Evolutionary conservation across 805 yeast species (phyloP).

Genomic region (Cyberlindnera sargentensis): DNA sequence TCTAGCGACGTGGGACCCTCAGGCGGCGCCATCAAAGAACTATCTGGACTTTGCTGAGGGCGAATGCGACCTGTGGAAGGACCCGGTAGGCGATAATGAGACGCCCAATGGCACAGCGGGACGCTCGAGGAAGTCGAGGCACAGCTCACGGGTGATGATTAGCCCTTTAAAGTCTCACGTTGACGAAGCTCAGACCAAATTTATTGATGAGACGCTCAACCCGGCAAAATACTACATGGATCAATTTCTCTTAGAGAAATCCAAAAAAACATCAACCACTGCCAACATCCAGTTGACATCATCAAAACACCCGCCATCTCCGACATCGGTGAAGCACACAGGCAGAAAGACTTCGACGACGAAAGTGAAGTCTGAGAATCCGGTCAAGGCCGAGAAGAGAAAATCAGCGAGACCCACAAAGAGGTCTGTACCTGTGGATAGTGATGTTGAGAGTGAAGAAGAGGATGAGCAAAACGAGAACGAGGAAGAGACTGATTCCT

Average conservation of each 20-base stretch:
- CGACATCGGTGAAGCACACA: neutral
- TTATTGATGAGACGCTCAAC: constrained; percentile 11
- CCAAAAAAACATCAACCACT: constrained; percentile 1
- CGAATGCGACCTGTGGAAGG: constrained; percentile 24
- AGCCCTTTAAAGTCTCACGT: constrained; percentile 15
- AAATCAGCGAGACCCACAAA: neutral
- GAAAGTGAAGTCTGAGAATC: neutral
- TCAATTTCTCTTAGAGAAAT: constrained; percentile 10
- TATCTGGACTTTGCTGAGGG: constrained; percentile 26
- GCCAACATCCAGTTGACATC: neutral
- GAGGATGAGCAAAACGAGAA: constrained; percentile 4
- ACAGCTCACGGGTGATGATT: constrained; percentile 14
- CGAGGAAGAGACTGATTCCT: constrained; percentile 21
- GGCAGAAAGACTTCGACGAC: neutral
- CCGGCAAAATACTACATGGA: constrained; percentile 19
- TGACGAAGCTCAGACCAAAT: constrained; percentile 9
- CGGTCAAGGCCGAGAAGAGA: too few relatives aligned
- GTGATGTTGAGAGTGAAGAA: constrained; percentile 2
- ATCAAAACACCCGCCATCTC: neutral
- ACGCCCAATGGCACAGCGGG: neutral
- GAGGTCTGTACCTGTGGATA: constrained; percentile 5
- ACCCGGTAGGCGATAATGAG: neutral
- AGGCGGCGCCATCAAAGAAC: constrained; percentile 29
- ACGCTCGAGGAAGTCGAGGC: constrained; percentile 16
- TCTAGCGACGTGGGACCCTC: constrained; percentile 55